Evolutionary conservation across 345 rosid genomes (phyloP).

Genomic region (Mercurialis annua): DNA sequence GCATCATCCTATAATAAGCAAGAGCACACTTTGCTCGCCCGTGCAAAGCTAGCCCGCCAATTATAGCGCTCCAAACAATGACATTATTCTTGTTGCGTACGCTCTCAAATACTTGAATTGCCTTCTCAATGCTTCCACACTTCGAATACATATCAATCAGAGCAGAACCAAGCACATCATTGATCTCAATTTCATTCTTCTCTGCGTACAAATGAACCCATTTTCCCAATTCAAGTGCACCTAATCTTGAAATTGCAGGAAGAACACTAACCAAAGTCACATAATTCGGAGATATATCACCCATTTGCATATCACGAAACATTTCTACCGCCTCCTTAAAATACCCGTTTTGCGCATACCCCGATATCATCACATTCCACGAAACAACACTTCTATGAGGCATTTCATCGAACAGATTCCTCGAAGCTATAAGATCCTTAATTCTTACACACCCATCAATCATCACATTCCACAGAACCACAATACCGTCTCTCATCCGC

Average conservation of each 20-base stretch:
- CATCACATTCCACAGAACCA: conserved; percentile 74
- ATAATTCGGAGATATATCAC: conserved; percentile 43
- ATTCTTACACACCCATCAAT: conserved; percentile 54
- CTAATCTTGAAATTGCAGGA: conserved; percentile 54
- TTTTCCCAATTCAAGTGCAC: conserved; percentile 56
- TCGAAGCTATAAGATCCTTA: conserved; percentile 45
- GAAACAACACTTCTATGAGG: conserved; percentile 43
- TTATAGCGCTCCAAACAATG: conserved; percentile 62
- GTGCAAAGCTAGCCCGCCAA: conserved; percentile 65
- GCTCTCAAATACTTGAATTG: conserved; percentile 49
- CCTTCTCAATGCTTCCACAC: conserved; percentile 65
- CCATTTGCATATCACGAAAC: conserved; percentile 52
- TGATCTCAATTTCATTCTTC: conserved; percentile 38
- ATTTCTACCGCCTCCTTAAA: conserved; percentile 55
- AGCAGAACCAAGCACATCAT: conserved; percentile 67
- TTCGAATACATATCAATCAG: conserved; percentile 74
- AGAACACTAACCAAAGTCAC: conserved; percentile 69
- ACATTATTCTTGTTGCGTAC: conserved; percentile 40
- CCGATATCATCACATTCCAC: conserved; percentile 72
- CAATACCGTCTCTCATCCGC: conserved; percentile 52
- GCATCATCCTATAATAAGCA: conserved; percentile 47
- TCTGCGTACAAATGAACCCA: conserved; percentile 68
- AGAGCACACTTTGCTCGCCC: conserved; percentile 56
- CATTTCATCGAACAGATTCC: conserved; percentile 22
- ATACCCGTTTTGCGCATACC: conserved; percentile 56